phyloP scores from a whole-genome alignment of 179 eudicot species.

The Spergularia azorica region DNA sequence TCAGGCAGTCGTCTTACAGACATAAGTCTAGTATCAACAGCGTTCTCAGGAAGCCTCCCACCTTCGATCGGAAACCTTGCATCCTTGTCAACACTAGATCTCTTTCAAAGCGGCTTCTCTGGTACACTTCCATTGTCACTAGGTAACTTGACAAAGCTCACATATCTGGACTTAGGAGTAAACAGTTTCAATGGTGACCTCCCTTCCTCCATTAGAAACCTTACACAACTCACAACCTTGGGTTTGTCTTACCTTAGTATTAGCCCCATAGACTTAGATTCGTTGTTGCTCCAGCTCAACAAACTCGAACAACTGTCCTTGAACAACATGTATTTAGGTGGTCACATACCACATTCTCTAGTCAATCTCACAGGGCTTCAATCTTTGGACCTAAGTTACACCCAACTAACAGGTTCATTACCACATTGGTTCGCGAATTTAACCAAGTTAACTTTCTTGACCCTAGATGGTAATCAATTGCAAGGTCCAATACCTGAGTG shows the following conservation, averaged over 20 bases:
- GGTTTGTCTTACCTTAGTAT: neutral
- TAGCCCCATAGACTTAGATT: neutral
- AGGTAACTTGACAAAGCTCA: slow-evolving; percentile 29
- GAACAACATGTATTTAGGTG: neutral
- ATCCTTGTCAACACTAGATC: too few relatives aligned
- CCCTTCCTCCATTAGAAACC: slow-evolving; percentile 8
- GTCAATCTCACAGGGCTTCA: slow-evolving; percentile 14
- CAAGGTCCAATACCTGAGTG: slow-evolving; percentile 16
- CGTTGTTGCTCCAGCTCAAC: slow-evolving; percentile 12
- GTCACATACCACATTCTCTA: slow-evolving; percentile 15
- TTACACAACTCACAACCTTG: slow-evolving; percentile 16
- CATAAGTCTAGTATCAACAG: neutral
- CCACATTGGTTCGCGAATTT: slow-evolving; percentile 17
- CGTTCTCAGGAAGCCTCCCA: slow-evolving; percentile 24
- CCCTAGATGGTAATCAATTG: neutral
- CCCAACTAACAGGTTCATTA: slow-evolving; percentile 13
- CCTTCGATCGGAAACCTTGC: neutral
- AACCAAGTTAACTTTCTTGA: neutral
- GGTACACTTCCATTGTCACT: neutral
- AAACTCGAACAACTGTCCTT: neutral
- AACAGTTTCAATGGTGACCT: slow-evolving; percentile 1
- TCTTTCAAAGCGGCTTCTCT: too few relatives aligned
- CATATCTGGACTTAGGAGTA: neutral
- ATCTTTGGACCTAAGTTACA: neutral
- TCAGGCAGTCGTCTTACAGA: neutral